Percentiles rank a stretch among this genome's conserved stretches.
phyloP scores from a whole-genome alignment of 306 rosid genomes.

The Calophaca sinica region DNA sequence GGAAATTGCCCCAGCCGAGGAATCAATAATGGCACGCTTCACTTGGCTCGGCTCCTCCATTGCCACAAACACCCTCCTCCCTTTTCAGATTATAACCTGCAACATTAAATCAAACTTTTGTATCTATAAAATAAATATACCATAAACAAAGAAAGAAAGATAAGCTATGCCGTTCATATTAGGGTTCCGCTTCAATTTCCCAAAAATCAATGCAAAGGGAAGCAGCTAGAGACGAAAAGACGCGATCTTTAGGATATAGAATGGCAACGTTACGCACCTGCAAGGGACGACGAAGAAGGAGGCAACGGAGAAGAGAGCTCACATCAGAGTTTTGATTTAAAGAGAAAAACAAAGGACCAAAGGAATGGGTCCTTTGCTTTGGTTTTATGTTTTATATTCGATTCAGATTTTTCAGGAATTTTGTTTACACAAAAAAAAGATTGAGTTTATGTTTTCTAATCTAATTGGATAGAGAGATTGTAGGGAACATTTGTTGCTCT shows the following conservation, averaged over 20 bases:
- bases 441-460: no score
- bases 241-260: background rate
- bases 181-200: conserved; percentile 45
- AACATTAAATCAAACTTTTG: conserved; percentile 3
- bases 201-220: background rate
- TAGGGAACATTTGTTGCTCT: no score
- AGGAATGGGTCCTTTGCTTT: no score
- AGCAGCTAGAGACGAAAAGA: background rate
- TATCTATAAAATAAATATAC: background rate
- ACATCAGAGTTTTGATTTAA: conserved; percentile 13
- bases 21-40: conserved; percentile 71
- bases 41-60: conserved; percentile 80
- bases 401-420: no score
- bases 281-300: conserved; percentile 16
- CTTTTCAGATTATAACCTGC: conserved; percentile 47
- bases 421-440: no score
- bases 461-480: no score
- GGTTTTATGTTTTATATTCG: no score
- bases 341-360: background rate
- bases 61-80: conserved; percentile 48
- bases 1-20: conserved; percentile 84
- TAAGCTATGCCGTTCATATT: conserved; percentile 3
- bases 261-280: conserved; percentile 29
- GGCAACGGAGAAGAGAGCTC: conserved; percentile 36
- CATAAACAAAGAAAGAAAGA: background rate